phyloP scores from a whole-genome alignment of 176 grass and related monocot genomes.

The Musa schizocarpa region DNA sequence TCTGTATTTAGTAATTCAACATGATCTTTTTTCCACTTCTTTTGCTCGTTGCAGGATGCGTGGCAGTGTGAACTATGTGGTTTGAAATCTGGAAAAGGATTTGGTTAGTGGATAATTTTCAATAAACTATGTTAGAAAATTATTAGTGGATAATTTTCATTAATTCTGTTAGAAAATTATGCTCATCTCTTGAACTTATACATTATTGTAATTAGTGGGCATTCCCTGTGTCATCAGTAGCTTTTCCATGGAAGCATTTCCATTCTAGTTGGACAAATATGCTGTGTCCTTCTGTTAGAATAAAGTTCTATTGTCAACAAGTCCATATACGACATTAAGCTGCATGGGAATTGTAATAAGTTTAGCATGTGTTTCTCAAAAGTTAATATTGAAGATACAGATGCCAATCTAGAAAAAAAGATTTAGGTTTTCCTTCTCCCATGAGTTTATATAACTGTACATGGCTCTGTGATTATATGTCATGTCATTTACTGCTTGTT shows the following conservation, averaged over 20 bases:
- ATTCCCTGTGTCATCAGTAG: neutral
- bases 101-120: conserved; percentile 51
- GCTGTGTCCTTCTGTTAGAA: too few species aligned
- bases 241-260: neutral
- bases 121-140: neutral
- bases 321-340: neutral
- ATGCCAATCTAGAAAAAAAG: neutral
- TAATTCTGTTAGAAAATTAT: neutral
- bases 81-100: conserved; percentile 74
- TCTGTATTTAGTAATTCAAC: neutral
- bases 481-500: too few species aligned
- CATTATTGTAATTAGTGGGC: neutral
- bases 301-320: too few species aligned
- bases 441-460: neutral
- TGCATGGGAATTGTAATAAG: neutral
- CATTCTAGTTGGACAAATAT: too few species aligned
- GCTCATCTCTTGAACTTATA: neutral
- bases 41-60: conserved; percentile 40
- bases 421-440: neutral
- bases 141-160: conserved; percentile 25
- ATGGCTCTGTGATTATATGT: neutral
- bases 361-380: neutral
- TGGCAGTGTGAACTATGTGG: conserved; percentile 90
- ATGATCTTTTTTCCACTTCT: neutral
- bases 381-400: neutral